Conservation (phyloP, 2,329 filamentous ascomycete genomes). For the Talaromyces sp. region DNA sequence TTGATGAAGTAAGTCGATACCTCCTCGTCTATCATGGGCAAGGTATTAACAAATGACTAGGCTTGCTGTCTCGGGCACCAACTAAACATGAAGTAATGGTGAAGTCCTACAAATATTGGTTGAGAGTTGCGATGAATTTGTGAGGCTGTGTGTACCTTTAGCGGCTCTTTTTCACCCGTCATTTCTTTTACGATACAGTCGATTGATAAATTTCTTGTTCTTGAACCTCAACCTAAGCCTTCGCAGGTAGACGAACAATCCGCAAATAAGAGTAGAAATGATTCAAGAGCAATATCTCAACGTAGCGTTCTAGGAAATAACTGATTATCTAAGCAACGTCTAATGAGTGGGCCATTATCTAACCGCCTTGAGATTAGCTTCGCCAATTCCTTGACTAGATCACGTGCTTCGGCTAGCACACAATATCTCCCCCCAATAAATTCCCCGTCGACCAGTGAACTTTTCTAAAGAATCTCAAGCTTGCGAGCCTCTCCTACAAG, state of each 20-base stretch:
- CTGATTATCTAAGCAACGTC: background rate
- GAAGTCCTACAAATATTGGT: background rate
- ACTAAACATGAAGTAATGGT: conserved; percentile 33
- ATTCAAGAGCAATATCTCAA: background rate
- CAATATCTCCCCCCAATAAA: conserved; percentile 11
- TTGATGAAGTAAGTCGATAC: conserved; percentile 80
- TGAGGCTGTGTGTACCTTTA: conserved; percentile 20
- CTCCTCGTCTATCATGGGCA: background rate
- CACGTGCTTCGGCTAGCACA: conserved; percentile 19
- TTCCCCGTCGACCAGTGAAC: conserved; percentile 11
- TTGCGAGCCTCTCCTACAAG: conserved; percentile 23
- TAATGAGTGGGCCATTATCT: background rate
- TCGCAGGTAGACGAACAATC: background rate
- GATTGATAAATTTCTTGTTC: conserved; percentile 14
- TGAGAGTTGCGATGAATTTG: conserved; percentile 13
- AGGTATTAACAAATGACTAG: conserved; percentile 35
- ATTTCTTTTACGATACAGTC: conserved; percentile 16
- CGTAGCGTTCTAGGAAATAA: background rate
- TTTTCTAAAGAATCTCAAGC: conserved; percentile 14
- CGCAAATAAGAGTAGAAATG: background rate
- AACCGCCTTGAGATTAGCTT: background rate
- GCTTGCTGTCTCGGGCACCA: conserved; percentile 51
- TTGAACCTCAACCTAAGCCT: background rate
- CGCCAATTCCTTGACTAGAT: background rate
- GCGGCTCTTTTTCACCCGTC: conserved; percentile 17